These are phyloP conservation scores for Xanthoconium stramineum DNA, from an alignment of 768 basidiomycete species.

Conservation along the genomic window DNA sequence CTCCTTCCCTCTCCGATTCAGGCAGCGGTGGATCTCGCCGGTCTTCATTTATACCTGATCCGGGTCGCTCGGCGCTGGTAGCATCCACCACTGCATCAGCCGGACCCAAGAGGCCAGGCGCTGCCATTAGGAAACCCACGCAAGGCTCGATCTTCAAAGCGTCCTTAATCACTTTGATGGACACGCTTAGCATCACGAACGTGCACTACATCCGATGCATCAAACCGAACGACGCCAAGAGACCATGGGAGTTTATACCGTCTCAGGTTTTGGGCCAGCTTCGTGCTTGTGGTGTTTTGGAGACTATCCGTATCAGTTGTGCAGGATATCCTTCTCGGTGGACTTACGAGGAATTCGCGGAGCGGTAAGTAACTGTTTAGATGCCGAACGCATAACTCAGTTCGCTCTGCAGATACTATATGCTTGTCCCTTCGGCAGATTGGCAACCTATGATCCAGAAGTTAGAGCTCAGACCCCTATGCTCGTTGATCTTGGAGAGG, in stretches of 20 bases:
- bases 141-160: slow-evolving; percentile 98
- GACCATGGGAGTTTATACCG: slow-evolving; percentile 94
- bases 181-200: slow-evolving; percentile 94
- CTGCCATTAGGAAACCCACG: slow-evolving; percentile 84
- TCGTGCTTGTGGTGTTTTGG: slow-evolving; percentile 96
- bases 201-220: slow-evolving; percentile 99
- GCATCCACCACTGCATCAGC: slow-evolving; percentile 40
- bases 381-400: slow-evolving; percentile 19
- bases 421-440: slow-evolving; percentile 83
- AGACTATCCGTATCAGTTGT: slow-evolving; percentile 98
- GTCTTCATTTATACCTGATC: slow-evolving; percentile 84
- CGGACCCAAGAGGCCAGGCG: slow-evolving; percentile 61
- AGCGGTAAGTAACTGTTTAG: slow-evolving; percentile 58
- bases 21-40: slow-evolving; percentile 76
- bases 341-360: slow-evolving; percentile 98
- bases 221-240: slow-evolving; percentile 97
- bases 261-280: slow-evolving; percentile 94
- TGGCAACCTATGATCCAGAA: slow-evolving; percentile 87
- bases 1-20: slow-evolving; percentile 77
- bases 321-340: slow-evolving; percentile 98
- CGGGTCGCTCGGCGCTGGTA: slow-evolving; percentile 73
- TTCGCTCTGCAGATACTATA: slow-evolving; percentile 73
- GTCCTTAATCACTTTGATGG: slow-evolving; percentile 91
- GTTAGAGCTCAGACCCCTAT: slow-evolving; percentile 76
- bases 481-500: slow-evolving; percentile 76